Base-by-base conservation (phyloP, 768 basidiomycete genomes). In the Boletus insuetus region DNA sequence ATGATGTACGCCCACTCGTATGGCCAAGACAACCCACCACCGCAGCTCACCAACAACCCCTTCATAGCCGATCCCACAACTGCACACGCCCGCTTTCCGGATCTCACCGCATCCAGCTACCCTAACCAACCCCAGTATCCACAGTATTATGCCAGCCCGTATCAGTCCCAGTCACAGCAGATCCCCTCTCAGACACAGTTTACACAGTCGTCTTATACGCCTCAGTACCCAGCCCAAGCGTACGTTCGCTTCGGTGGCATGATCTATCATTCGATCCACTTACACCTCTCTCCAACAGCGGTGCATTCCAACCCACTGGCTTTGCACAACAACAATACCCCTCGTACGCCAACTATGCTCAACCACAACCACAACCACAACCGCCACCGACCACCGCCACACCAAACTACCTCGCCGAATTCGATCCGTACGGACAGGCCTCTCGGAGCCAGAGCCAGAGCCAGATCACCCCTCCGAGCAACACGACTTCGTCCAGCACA, bases 51-150 rank as follows among this genome's bases (percentile, higher is more conserved):
- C 47, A 91, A 87, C 64, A 90, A 90, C 61, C 89, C 89, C 0
- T 90, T 91, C 71, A 73, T 84, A 63, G 74, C 78, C 45, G 80
- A 82, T 58, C 76, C 81, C 1, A 58, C 75, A 31, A 73, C 75
- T 45, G 69, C 80, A 32, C 75, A 77, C 26, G 68, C 76, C 20
- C 82, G 89, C 56, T 91, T 78, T 62, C 89, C 89, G 35, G 85
- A 86, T 66, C 75, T 91, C 62, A 76, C 75, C 37, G 66, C 61
- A 50, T 41, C 67, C 17, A 37, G 13, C 72, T 53, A 71, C 69
- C 55, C 54, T 2, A 46, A 53, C 29, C 68, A 65, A 26, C 51
- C 58, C 12, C 67, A 77, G 37, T 75, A 77, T 46, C 74, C 71
- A 10, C 65, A 60, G 16, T 73, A 75, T 48, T 73, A 73, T 29